Evolutionary conservation across 2,329 filamentous ascomycete genomes (phyloP).

Genomic region (Fusarium pseudonygamai): DNA sequence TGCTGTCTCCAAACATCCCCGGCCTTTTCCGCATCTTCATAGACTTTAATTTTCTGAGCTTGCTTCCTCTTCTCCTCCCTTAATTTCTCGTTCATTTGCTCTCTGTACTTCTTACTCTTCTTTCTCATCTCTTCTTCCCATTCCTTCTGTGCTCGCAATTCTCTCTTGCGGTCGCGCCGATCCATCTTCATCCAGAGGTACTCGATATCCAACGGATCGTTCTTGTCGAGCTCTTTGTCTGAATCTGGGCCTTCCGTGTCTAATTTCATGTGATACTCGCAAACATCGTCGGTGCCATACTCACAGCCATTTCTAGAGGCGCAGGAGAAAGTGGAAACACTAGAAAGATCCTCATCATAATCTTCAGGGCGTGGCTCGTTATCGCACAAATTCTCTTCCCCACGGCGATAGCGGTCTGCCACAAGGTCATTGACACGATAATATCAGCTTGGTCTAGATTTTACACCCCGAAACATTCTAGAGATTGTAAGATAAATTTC

Average conservation of each 20-base stretch:
- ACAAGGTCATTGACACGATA: not conserved
- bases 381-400: not conserved
- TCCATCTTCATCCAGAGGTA: not conserved
- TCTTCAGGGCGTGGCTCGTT: not conserved
- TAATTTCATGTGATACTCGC: not conserved
- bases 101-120: not conserved
- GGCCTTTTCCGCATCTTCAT: fast-evolving
- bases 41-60: not conserved
- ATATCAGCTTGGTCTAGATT: not conserved
- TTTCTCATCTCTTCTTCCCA: not conserved
- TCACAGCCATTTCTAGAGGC: not conserved
- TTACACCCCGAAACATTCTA: not conserved
- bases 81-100: not conserved
- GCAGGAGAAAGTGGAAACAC: not conserved
- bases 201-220: fast-evolving
- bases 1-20: fast-evolving
- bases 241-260: not conserved
- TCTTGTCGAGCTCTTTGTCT: not conserved
- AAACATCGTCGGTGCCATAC: not conserved
- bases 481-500: not conserved
- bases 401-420: not conserved
- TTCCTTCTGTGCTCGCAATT: not conserved
- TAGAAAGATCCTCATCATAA: not conserved
- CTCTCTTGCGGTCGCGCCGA: not conserved
- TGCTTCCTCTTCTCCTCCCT: not conserved